Conservation (phyloP, 208 protist species). For the Acanthamoeba sp. region DNA sequence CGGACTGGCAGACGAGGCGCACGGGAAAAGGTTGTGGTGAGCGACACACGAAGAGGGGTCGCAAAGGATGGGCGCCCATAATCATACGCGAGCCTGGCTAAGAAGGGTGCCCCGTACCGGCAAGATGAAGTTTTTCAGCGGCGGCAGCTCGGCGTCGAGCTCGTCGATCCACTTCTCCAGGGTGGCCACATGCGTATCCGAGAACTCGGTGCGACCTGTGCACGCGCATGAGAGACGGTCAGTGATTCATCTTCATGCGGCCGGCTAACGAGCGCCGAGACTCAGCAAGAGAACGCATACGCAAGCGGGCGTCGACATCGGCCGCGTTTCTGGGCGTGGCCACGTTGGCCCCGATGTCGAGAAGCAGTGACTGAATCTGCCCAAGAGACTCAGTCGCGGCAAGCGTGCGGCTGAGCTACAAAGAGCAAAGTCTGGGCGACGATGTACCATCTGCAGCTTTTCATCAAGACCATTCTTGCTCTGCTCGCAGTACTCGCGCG, state of each 20-base stretch:
- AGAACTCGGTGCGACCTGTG: constrained; percentile 34
- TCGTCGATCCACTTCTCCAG: constrained; percentile 73
- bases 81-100: no score
- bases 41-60: no score
- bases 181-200: not conserved
- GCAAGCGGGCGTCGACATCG: not conserved
- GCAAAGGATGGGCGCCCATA: no score
- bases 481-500: constrained; percentile 67
- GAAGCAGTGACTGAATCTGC: constrained; percentile 81
- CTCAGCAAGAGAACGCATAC: no score
- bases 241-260: not conserved
- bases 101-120: no score
- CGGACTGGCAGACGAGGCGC: not conserved
- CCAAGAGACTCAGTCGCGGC: not conserved
- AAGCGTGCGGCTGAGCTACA: not conserved
- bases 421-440: not conserved
- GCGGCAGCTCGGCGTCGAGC: constrained; percentile 59
- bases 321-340: constrained; percentile 75
- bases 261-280: not conserved
- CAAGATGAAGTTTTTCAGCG: constrained; percentile 67
- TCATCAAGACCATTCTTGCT: constrained; percentile 69
- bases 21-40: not conserved
- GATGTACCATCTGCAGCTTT: constrained; percentile 68
- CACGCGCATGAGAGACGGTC: not conserved
- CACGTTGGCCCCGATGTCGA: constrained; percentile 82